These are phyloP conservation scores for Coemansia sp. DNA, from an alignment of 192 early-diverging fungal genomes.

Conservation along the genomic window DNA sequence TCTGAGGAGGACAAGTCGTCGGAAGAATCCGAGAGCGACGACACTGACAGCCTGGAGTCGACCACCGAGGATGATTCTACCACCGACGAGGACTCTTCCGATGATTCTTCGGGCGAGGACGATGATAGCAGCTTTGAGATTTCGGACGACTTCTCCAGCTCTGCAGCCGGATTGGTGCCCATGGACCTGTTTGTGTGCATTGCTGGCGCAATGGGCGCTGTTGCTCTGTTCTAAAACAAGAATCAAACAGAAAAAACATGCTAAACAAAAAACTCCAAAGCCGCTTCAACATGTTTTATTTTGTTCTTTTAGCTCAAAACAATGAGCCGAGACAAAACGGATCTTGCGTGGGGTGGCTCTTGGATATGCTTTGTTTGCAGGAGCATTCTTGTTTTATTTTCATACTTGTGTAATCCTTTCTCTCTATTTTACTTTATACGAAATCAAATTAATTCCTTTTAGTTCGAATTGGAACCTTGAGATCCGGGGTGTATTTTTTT, in stretches of 20 bases:
- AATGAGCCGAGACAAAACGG: background rate
- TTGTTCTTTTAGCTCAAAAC: background rate
- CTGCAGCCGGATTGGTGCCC: background rate
- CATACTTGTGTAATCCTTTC: background rate
- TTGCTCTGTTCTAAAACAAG: constrained; percentile 36
- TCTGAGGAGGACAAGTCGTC: constrained; percentile 4
- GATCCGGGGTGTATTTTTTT: too few relatives aligned
- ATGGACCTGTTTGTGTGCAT: constrained; percentile 19
- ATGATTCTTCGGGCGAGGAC: constrained; percentile 1
- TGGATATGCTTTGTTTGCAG: background rate
- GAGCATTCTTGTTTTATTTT: background rate
- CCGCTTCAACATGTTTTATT: background rate
- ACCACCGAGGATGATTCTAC: background rate
- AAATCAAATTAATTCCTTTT: constrained; percentile 4
- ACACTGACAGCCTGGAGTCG: background rate
- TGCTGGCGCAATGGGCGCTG: constrained; percentile 31
- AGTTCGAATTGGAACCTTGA: background rate
- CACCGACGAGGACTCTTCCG: background rate
- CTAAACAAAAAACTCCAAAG: background rate
- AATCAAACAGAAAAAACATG: background rate
- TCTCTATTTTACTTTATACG: background rate
- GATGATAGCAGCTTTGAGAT: constrained; percentile 14
- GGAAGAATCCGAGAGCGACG: background rate
- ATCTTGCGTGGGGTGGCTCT: too few relatives aligned
- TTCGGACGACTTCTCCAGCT: background rate